phyloP scores from a whole-genome alignment of 768 basidiomycete species.

The Podaxis mareebaensis region DNA sequence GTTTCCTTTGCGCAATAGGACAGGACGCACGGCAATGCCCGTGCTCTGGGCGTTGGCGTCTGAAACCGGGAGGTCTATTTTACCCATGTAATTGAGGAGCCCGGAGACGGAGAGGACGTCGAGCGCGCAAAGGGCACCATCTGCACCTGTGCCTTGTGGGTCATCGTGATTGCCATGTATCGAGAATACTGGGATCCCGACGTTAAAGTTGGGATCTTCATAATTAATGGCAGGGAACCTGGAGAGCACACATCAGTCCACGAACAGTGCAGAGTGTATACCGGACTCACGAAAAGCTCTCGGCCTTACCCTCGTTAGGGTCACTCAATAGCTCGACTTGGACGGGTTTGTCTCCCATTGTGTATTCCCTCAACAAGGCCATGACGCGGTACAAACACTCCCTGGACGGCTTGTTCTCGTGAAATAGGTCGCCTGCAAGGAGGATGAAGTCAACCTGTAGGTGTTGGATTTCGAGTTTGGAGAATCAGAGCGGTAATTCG shows the following conservation, averaged over 20 bases:
- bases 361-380: conserved; percentile 88
- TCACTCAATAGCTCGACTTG: conserved; percentile 90
- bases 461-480: conserved; percentile 14
- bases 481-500: background rate
- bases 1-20: conserved; percentile 87
- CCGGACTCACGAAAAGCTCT: conserved; percentile 73
- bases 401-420: conserved; percentile 94
- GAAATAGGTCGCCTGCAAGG: conserved; percentile 94
- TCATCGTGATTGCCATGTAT: conserved; percentile 99
- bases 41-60: conserved; percentile 64
- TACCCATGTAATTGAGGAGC: conserved; percentile 97
- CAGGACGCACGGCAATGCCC: conserved; percentile 86
- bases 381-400: conserved; percentile 89
- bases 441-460: conserved; percentile 91
- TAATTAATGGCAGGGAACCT: conserved; percentile 98
- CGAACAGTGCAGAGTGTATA: background rate
- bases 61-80: conserved; percentile 81
- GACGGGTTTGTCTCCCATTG: conserved; percentile 86
- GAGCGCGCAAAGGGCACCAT: conserved; percentile 93
- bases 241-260: background rate
- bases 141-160: conserved; percentile 92
- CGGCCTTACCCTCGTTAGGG: conserved; percentile 85
- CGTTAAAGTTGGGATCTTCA: conserved; percentile 94
- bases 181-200: conserved; percentile 96
- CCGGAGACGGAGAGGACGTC: conserved; percentile 94